Conservation (phyloP, 176 grass and related monocot species). For the Triticum dicoccoides region DNA sequence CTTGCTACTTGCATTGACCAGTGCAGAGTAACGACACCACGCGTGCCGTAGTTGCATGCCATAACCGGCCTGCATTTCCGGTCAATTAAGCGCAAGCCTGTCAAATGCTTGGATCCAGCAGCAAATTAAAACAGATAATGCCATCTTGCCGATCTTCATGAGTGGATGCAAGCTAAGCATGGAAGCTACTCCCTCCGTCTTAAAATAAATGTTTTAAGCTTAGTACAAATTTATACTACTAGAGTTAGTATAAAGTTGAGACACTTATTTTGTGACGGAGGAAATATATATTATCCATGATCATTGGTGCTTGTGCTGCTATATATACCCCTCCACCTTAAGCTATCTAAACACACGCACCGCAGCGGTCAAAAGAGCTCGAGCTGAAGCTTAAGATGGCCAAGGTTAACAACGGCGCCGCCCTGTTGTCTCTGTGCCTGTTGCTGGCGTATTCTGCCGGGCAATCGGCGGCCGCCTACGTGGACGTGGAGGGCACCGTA, state of each 20-base stretch:
- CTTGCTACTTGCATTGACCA: background rate
- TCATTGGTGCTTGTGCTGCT: background rate
- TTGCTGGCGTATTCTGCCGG: background rate
- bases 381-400: background rate
- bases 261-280: too few species aligned
- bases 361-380: too few species aligned
- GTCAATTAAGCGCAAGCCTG: background rate
- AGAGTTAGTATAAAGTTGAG: too few species aligned
- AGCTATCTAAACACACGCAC: background rate
- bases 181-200: background rate
- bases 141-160: background rate
- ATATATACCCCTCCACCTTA: background rate
- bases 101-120: background rate
- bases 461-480: background rate
- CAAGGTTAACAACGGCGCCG: background rate
- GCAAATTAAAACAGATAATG: background rate
- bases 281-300: background rate
- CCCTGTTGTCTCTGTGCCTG: background rate
- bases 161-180: background rate
- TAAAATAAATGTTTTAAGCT: too few species aligned
- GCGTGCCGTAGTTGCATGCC: too few species aligned
- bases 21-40: background rate
- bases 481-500: slow-evolving; percentile 14
- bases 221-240: too few species aligned
- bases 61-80: background rate